Conservation (phyloP, 768 basidiomycete genomes). For the Dentipellis sp. region DNA sequence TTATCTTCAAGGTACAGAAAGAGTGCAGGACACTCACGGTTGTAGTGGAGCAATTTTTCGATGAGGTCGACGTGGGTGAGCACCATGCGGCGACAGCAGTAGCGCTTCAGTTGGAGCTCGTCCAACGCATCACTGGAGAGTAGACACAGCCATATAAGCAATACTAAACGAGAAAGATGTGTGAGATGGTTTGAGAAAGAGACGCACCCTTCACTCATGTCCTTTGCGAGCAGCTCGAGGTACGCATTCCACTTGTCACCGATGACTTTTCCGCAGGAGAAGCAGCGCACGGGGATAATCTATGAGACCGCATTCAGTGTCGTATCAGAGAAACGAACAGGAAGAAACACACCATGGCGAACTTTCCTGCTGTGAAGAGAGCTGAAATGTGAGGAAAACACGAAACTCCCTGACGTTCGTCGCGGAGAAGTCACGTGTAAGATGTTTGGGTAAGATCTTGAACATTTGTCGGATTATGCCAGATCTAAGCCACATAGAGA, state of each 20-base stretch:
- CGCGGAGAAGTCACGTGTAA: too few relatives aligned
- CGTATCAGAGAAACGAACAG: not conserved
- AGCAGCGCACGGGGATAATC: constrained; percentile 96
- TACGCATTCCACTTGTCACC: constrained; percentile 95
- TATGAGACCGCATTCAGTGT: constrained; percentile 29
- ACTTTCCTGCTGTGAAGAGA: not conserved
- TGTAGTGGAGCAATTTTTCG: constrained; percentile 93
- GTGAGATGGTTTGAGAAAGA: not conserved
- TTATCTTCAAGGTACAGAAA: not conserved
- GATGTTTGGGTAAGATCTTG: too few relatives aligned
- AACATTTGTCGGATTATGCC: too few relatives aligned
- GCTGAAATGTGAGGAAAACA: too few relatives aligned
- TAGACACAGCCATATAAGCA: not conserved
- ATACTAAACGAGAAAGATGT: not conserved
- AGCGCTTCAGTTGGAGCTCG: constrained; percentile 81
- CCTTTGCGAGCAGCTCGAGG: constrained; percentile 69
- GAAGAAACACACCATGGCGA: not conserved
- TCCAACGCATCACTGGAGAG: constrained; percentile 74
- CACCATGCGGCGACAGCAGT: constrained; percentile 97
- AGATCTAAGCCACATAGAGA: too few relatives aligned
- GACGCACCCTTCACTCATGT: constrained; percentile 82
- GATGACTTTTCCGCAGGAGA: constrained; percentile 95
- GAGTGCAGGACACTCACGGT: constrained; percentile 48
- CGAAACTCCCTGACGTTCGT: too few relatives aligned
- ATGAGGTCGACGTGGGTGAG: constrained; percentile 96